Conservation (phyloP, 495 filamentous ascomycete species). For the Trichoderma orchidacearum region DNA sequence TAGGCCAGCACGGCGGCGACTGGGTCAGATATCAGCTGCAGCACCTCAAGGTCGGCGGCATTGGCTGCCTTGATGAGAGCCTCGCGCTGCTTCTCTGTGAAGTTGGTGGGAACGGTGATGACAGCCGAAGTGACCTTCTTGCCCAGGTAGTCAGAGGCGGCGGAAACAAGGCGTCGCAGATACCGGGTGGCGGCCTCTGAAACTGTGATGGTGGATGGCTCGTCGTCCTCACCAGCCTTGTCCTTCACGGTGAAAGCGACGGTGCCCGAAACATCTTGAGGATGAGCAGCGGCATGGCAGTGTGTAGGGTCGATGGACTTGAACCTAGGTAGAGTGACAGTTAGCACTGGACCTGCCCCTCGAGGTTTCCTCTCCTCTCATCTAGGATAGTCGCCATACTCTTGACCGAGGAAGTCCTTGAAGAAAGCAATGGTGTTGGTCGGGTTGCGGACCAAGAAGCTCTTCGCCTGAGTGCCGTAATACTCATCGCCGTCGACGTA, state of each 20-base stretch:
- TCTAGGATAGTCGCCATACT: slow-evolving; percentile 33
- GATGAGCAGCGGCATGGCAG: slow-evolving; percentile 87
- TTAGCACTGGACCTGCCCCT: slow-evolving; percentile 2
- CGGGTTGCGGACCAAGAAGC: slow-evolving; percentile 79
- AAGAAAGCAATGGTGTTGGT: slow-evolving; percentile 91
- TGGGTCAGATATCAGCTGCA: slow-evolving; percentile 91
- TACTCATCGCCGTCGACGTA: slow-evolving; percentile 94
- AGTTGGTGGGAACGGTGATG: slow-evolving; percentile 88
- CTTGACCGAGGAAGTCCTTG: slow-evolving; percentile 87
- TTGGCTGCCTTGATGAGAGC: slow-evolving; percentile 66
- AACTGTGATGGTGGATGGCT: slow-evolving; percentile 57
- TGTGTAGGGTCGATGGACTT: slow-evolving; percentile 92
- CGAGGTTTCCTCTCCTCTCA: neutral
- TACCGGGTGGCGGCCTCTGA: slow-evolving; percentile 82
- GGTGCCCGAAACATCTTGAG: slow-evolving; percentile 55
- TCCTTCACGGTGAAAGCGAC: slow-evolving; percentile 78
- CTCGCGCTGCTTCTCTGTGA: slow-evolving; percentile 69
- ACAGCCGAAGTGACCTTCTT: slow-evolving; percentile 87
- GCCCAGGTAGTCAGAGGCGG: slow-evolving; percentile 83
- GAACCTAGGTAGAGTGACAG: slow-evolving; percentile 41
- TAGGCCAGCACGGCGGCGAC: slow-evolving; percentile 83
- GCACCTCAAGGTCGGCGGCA: slow-evolving; percentile 71
- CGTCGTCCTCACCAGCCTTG: slow-evolving; percentile 43
- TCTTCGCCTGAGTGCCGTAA: slow-evolving; percentile 90
- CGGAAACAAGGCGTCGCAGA: slow-evolving; percentile 63